Conservation (phyloP, 345 rosid genomes). For the Salix exigua region DNA sequence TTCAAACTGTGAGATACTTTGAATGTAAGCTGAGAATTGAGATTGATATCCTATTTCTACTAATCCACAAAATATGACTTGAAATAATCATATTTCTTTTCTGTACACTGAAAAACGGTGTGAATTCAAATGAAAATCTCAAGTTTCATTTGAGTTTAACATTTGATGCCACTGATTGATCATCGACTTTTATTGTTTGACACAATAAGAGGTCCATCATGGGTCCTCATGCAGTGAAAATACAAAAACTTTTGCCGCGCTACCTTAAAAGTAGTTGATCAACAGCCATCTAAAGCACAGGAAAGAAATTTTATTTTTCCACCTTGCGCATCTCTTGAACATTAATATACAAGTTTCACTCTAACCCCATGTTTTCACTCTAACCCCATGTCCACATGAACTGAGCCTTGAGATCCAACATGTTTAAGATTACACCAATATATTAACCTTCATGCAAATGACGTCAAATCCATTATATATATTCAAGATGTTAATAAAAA, state of each 20-base stretch:
- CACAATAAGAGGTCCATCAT: neutral
- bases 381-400: neutral
- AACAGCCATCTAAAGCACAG: neutral
- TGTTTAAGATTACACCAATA: neutral
- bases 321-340: neutral
- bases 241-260: neutral
- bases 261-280: neutral
- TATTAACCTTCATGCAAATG: no score
- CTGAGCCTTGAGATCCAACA: neutral
- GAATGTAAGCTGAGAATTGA: neutral
- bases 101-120: neutral
- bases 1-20: neutral
- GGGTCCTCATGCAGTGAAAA: neutral
- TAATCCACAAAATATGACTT: neutral
- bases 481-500: no score
- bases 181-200: neutral
- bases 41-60: neutral
- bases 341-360: neutral
- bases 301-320: neutral
- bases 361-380: neutral
- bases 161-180: neutral
- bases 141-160: neutral
- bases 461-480: no score
- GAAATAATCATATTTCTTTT: neutral
- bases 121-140: neutral